Evolutionary conservation across 768 basidiomycete genomes (phyloP), one percentile per base, ranked within the genome.

Genomic region (Pulveroboletus frians): DNA sequence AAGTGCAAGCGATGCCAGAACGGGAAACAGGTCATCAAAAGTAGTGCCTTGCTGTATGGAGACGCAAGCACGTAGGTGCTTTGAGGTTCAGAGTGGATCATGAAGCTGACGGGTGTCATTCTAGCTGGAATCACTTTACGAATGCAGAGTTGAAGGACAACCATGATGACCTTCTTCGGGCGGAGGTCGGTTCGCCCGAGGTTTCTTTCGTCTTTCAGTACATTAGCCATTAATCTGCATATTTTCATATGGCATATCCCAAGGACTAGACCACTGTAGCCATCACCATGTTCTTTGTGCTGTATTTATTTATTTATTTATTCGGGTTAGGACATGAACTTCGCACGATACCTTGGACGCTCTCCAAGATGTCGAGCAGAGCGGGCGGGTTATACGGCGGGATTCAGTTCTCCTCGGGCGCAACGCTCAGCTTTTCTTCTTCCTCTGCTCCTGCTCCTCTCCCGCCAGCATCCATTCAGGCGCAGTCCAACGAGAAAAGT

Each of bases 131-230:
- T 66, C 96, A 99, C 63, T 93, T 92, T 65, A 88, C 89, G 4
- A 97, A 96, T 58, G 72, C 67, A 1, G 91, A 96, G 61, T 74
- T 99, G 40, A 83, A 80, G 67, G 86, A 82, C 59, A 93, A 96
- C 59, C 96, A 99, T 60, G 96, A 99, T 60, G 95, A 97, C 64
- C 76, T 99, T 38, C 73, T 99, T 30, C 80, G 96, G 23, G 92
- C 91, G 3, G 96, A 99, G 66, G 79, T 85, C 35, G 91, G 88
- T 9, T 57, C 81, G 37, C 79, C 83, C 5, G 87, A 92, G 54
- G 86, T 97, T 41, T 94, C 93, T 0, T 95, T 92, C 60, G 93
- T 94, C 37, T 98, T 95, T 74, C 95, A 98, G 66, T 96, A 93
- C 65, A 84, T 92, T 65, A 92, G 90, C 66, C 90, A 92, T 65